A percentile compares a stretch with the other conserved stretches of the same genome.
Conservation (phyloP, 371 early-diverging fungal species). For the Apophysomyces elegans region DNA sequence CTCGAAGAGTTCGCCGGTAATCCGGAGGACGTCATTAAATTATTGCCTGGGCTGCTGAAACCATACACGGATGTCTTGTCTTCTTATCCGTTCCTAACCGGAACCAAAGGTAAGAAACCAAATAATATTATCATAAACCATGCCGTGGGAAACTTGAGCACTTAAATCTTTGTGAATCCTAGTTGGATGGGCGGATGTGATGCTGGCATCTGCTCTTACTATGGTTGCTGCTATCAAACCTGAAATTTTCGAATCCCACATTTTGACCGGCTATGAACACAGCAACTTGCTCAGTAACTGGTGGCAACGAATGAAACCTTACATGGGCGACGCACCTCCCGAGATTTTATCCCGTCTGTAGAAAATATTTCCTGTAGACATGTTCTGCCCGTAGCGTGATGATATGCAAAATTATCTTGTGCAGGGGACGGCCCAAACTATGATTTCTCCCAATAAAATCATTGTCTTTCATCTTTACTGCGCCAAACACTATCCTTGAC, state of each 20-base stretch:
- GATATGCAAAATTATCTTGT: no score
- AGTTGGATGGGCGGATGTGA: conserved; percentile 28
- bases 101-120: conserved; percentile 20
- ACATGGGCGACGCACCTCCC: conserved; percentile 14
- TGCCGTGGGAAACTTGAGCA: conserved; percentile 21
- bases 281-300: conserved; percentile 12
- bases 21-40: not conserved
- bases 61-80: not conserved
- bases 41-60: not conserved
- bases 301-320: conserved; percentile 23
- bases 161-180: not conserved
- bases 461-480: no score
- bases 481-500: no score
- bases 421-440: no score
- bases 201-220: conserved; percentile 19
- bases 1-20: conserved; percentile 23
- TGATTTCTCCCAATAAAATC: no score
- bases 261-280: conserved; percentile 18
- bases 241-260: conserved; percentile 18
- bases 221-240: conserved; percentile 16
- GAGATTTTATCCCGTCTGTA: conserved; percentile 1
- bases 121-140: not conserved
- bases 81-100: conserved; percentile 22
- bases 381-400: no score
- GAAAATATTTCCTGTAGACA: not conserved